These are phyloP conservation scores for Chamaenerion angustifolium DNA, from an alignment of 345 rosid genomes.

Conservation along the genomic window DNA sequence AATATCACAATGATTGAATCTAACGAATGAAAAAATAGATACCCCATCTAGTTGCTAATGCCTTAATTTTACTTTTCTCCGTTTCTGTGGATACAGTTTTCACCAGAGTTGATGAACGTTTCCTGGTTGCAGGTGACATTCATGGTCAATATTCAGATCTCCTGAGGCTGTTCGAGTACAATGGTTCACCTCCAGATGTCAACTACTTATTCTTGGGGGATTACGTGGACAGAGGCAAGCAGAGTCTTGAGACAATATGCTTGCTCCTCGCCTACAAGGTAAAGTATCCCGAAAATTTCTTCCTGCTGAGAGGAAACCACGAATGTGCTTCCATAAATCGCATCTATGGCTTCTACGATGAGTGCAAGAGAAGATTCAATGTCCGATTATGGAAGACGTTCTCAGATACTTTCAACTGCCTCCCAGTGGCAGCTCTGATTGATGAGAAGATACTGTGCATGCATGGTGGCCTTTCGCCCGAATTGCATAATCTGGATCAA, in stretches of 20 bases:
- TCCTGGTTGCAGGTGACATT: slow-evolving; percentile 5
- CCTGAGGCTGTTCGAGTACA: slow-evolving; percentile 6
- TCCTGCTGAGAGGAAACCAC: slow-evolving; percentile 9
- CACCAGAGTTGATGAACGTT: not conserved
- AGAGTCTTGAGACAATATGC: slow-evolving; percentile 9
- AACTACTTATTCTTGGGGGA: slow-evolving; percentile 10
- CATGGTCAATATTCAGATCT: slow-evolving; percentile 10
- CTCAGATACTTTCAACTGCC: slow-evolving; percentile 8
- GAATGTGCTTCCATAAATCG: slow-evolving; percentile 10
- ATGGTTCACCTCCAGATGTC: slow-evolving; percentile 4
- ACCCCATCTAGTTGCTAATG: no score
- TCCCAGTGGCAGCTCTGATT: slow-evolving; percentile 9
- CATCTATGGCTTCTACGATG: slow-evolving; percentile 9
- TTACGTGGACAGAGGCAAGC: slow-evolving; percentile 9
- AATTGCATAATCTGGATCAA: slow-evolving; percentile 7
- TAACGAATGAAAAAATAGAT: no score
- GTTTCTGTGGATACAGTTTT: not conserved
- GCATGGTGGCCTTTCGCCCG: slow-evolving; percentile 9
- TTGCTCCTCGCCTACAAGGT: slow-evolving; percentile 10
- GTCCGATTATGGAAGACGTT: slow-evolving; percentile 10
- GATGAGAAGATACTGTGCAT: slow-evolving; percentile 9
- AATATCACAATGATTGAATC: no score
- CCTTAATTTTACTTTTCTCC: no score
- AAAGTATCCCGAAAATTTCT: slow-evolving; percentile 7
- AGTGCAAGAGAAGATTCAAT: slow-evolving; percentile 12